Conservation (phyloP, 495 filamentous ascomycete genomes). For the Penicillium malachiteum region DNA sequence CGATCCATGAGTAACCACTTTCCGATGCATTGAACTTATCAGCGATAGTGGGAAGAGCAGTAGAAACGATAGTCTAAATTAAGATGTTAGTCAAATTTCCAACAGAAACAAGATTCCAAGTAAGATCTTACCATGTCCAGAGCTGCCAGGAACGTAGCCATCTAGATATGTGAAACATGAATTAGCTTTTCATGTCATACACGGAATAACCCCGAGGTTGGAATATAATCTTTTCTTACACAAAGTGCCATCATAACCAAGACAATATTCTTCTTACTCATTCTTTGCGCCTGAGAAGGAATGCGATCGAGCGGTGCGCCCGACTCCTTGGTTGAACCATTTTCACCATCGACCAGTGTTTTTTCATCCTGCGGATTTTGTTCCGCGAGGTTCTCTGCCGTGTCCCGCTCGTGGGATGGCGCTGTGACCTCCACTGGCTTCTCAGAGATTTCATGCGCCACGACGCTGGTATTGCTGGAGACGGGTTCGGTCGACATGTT, state of each 20-base stretch:
- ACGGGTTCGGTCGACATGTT: constrained; percentile 14
- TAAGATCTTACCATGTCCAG: constrained; percentile 47
- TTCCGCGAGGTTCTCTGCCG: neutral
- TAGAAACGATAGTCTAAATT: constrained; percentile 51
- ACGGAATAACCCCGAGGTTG: neutral
- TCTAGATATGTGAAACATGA: constrained; percentile 19
- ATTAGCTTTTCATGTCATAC: too few relatives aligned
- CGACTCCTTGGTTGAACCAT: neutral
- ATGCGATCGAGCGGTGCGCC: constrained; percentile 34
- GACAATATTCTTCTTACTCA: constrained; percentile 49
- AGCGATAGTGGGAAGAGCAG: constrained; percentile 63
- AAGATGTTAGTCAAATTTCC: neutral
- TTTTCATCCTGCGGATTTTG: neutral
- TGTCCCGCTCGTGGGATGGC: neutral
- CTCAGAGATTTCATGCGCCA: constrained; percentile 8
- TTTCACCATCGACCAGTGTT: too few relatives aligned
- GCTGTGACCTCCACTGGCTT: constrained; percentile 13
- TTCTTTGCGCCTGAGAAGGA: constrained; percentile 40
- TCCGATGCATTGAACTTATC: constrained; percentile 58
- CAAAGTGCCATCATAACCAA: constrained; percentile 53
- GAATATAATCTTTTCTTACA: constrained; percentile 27
- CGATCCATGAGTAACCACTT: constrained; percentile 76
- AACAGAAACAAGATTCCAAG: neutral
- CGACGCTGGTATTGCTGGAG: constrained; percentile 20
- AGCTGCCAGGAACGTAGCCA: constrained; percentile 53